These are phyloP conservation scores for Plasmodium sp. DNA, from an alignment of 169 alveolate genomes.

Conservation along the genomic window DNA sequence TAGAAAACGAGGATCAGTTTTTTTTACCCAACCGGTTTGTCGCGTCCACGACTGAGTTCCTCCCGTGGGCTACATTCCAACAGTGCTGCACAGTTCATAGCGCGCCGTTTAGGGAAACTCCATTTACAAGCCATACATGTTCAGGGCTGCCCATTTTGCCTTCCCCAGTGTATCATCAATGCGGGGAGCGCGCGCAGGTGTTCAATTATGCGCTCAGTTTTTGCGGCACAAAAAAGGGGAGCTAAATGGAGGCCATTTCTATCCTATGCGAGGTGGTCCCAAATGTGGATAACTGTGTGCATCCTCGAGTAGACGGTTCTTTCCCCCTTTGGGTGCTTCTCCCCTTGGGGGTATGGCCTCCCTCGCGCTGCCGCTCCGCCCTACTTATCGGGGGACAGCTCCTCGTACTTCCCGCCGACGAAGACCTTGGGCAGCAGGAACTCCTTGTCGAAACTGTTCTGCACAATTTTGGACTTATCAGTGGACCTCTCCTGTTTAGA, in stretches of 20 bases:
- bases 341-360: neutral
- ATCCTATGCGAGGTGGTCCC: neutral
- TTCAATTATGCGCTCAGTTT: neutral
- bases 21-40: neutral
- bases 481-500: conserved; percentile 57
- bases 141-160: neutral
- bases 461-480: conserved; percentile 70
- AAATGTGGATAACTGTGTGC: neutral
- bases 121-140: neutral
- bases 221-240: neutral
- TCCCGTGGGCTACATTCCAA: neutral
- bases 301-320: neutral
- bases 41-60: neutral
- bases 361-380: neutral
- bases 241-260: neutral
- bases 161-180: neutral
- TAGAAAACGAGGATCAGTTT: neutral
- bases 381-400: conserved; percentile 9
- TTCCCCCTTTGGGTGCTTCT: neutral
- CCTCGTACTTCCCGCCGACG: conserved; percentile 46
- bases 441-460: conserved; percentile 73
- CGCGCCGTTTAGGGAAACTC: neutral
- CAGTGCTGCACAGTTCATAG: neutral
- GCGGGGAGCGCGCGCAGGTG: neutral
- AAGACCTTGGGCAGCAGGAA: conserved; percentile 63